A percentile compares a stretch with the other conserved stretches of the same genome.
Conservation (phyloP, 2,329 filamentous ascomycete species). For the Monosporascus sp. region DNA sequence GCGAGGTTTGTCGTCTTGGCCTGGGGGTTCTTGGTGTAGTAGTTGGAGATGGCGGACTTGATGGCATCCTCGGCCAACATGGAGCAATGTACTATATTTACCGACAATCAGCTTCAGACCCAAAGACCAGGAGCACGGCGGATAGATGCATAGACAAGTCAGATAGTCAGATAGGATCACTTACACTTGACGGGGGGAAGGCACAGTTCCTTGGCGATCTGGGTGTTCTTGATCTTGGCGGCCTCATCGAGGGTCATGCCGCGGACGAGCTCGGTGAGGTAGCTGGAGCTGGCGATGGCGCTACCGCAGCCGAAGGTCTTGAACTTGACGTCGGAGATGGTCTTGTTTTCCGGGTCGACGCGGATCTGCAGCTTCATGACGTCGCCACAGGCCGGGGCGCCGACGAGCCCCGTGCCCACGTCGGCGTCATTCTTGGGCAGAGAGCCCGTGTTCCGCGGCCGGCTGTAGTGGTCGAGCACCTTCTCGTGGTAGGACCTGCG, state of each 20-base stretch:
- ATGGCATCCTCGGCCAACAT: slow-evolving; percentile 92
- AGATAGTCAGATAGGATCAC: slow-evolving; percentile 19
- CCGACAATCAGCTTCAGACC: slow-evolving; percentile 18
- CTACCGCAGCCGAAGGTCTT: slow-evolving; percentile 79
- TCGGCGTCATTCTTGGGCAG: slow-evolving; percentile 67
- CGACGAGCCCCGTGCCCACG: slow-evolving; percentile 73
- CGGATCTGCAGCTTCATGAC: slow-evolving; percentile 93
- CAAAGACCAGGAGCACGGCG: too few species aligned
- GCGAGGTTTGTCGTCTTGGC: slow-evolving; percentile 69
- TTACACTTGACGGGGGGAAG: slow-evolving; percentile 72
- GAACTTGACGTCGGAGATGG: slow-evolving; percentile 76
- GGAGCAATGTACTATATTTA: slow-evolving; percentile 70
- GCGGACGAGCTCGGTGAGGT: slow-evolving; percentile 88
- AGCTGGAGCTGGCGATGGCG: slow-evolving; percentile 91
- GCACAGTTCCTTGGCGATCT: slow-evolving; percentile 93
- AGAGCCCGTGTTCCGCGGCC: slow-evolving; percentile 72
- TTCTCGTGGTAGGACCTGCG: slow-evolving; percentile 49
- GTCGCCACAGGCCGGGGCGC: slow-evolving; percentile 86
- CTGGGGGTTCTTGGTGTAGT: slow-evolving; percentile 85
- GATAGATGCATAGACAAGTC: not conserved
- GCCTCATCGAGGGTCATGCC: slow-evolving; percentile 97
- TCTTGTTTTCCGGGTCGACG: slow-evolving; percentile 69
- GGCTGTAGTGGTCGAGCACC: slow-evolving; percentile 77
- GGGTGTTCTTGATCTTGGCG: slow-evolving; percentile 87
- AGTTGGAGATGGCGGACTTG: slow-evolving; percentile 86